These are phyloP conservation scores for Chrysosporium keratinophilum DNA, from an alignment of 2,329 filamentous ascomycete species.

Conservation along the genomic window DNA sequence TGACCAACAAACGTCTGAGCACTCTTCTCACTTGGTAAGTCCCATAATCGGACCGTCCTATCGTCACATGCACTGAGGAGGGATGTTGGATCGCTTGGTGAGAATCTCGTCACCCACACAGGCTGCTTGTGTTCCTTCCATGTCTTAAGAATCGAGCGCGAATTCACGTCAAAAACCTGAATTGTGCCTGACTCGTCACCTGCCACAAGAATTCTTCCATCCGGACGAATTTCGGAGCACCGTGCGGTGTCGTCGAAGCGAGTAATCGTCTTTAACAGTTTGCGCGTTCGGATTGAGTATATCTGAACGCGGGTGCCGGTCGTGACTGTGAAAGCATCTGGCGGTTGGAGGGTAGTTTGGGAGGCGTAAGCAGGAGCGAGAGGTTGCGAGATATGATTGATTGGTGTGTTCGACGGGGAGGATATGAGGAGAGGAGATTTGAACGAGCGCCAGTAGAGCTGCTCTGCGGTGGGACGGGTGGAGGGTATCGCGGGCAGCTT, in stretches of 20 bases:
- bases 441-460: constrained; percentile 93
- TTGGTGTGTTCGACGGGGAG: constrained; percentile 76
- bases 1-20: constrained; percentile 75
- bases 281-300: constrained; percentile 83
- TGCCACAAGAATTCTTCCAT: constrained; percentile 80
- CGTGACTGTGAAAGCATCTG: constrained; percentile 73
- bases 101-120: constrained; percentile 85
- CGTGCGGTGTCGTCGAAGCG: constrained; percentile 87
- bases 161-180: constrained; percentile 88
- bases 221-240: constrained; percentile 75
- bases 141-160: constrained; percentile 84
- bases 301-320: constrained; percentile 87
- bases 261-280: constrained; percentile 86
- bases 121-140: constrained; percentile 93
- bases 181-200: constrained; percentile 86
- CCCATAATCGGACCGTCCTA: constrained; percentile 86
- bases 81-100: constrained; percentile 73
- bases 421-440: constrained; percentile 82
- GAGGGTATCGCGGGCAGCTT: constrained; percentile 76
- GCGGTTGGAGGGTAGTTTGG: constrained; percentile 39
- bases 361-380: constrained; percentile 37
- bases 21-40: constrained; percentile 69
- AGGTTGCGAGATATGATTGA: constrained; percentile 80
- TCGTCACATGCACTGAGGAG: constrained; percentile 89
- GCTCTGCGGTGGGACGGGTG: constrained; percentile 70